Conservation (phyloP, 2,329 filamentous ascomycete species). For the Pseudovirgaria hyperparasitica region DNA sequence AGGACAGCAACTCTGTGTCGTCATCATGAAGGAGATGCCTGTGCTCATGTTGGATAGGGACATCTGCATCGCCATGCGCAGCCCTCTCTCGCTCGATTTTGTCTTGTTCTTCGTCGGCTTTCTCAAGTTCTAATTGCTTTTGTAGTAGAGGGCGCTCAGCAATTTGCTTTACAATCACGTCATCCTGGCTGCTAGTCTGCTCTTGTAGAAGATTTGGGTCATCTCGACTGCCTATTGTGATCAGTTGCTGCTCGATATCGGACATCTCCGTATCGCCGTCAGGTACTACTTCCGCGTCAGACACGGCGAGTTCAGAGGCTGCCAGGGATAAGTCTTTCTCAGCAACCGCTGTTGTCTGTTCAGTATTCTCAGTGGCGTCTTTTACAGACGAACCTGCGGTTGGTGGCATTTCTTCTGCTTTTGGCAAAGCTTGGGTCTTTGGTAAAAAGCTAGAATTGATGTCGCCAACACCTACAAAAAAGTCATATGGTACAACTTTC, state of each 20-base stretch:
- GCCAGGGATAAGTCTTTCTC: too few species aligned
- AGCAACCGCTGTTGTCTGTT: constrained; percentile 9
- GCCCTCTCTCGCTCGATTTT: constrained; percentile 36
- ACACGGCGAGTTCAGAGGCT: constrained; percentile 1
- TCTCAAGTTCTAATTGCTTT: constrained; percentile 82
- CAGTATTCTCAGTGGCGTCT: constrained; percentile 7
- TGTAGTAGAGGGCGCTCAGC: constrained; percentile 81
- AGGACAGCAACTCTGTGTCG: constrained; percentile 65
- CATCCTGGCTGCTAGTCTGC: constrained; percentile 76
- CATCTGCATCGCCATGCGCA: constrained; percentile 24
- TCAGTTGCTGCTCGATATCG: constrained; percentile 59
- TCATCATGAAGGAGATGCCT: constrained; percentile 76
- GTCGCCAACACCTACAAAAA: constrained; percentile 95
- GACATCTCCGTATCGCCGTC: constrained; percentile 30
- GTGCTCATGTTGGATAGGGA: constrained; percentile 27
- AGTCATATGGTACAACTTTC: constrained; percentile 91
- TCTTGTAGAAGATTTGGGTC: constrained; percentile 56
- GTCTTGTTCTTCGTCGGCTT: constrained; percentile 58
- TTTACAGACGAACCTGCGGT: too few species aligned
- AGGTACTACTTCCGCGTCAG: constrained; percentile 8
- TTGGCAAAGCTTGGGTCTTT: constrained; percentile 41
- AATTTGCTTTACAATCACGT: constrained; percentile 76
- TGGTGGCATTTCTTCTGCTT: constrained; percentile 7
- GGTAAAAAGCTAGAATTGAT: constrained; percentile 97
- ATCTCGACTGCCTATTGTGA: constrained; percentile 62